Evolutionary conservation across 2,329 filamentous ascomycete genomes (phyloP).

Genomic region (Fusarium pininemorale): DNA sequence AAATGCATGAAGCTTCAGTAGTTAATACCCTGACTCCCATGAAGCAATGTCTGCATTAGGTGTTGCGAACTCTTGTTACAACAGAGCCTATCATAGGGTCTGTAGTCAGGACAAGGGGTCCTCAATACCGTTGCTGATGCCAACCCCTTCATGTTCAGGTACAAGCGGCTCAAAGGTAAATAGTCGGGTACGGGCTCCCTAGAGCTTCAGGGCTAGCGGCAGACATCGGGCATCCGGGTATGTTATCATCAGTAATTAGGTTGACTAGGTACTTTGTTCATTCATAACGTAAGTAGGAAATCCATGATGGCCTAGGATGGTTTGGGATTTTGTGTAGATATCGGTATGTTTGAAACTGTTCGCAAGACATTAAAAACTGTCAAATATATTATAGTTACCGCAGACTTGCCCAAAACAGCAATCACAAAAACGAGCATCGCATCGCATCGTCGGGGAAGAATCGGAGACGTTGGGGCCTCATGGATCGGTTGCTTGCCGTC

Average conservation of each 20-base stretch:
- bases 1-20: background rate
- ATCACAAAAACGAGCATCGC: background rate
- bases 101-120: slow-evolving; percentile 28
- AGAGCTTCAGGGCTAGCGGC: background rate
- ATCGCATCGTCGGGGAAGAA: slow-evolving; percentile 21
- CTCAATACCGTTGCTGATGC: slow-evolving; percentile 12
- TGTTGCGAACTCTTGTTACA: slow-evolving; percentile 13
- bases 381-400: background rate
- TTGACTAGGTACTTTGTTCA: background rate
- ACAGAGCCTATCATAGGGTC: slow-evolving; percentile 33
- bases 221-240: background rate
- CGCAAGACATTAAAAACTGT: background rate
- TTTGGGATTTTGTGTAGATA: background rate
- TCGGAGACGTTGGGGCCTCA: slow-evolving; percentile 17
- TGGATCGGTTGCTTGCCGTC: slow-evolving; percentile 20
- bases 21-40: slow-evolving; percentile 1
- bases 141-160: slow-evolving; percentile 28
- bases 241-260: background rate
- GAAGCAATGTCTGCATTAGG: slow-evolving; percentile 7
- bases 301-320: background rate
- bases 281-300: background rate
- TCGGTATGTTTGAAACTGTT: background rate
- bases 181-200: background rate
- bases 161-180: slow-evolving; percentile 10
- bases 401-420: slow-evolving; percentile 25